Percentiles rank a stretch among this genome's conserved stretches.
Conservation (phyloP, 345 rosid species). For the Rhizophora apiculata region DNA sequence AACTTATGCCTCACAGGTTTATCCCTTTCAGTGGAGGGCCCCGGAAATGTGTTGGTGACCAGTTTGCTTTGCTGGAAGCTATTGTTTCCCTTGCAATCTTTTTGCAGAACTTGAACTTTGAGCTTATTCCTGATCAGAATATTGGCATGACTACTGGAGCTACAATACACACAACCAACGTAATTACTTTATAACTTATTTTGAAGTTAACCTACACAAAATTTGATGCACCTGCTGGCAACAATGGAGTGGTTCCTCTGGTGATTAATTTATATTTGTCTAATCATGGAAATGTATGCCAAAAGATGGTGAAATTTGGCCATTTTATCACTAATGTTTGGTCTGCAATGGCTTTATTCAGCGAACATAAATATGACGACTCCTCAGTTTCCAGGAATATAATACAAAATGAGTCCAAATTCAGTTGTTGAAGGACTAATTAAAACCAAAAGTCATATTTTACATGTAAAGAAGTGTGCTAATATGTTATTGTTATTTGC, state of each 20-base stretch:
- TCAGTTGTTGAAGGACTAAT: neutral
- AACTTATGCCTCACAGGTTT: constrained; percentile 41
- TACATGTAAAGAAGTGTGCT: neutral
- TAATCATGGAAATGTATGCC: neutral
- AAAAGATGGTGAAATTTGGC: neutral
- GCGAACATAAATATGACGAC: no score
- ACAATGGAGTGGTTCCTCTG: neutral
- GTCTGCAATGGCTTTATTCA: neutral
- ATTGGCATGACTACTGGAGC: constrained; percentile 96
- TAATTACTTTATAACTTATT: constrained; percentile 24
- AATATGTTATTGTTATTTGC: constrained; percentile 26
- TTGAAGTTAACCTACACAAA: neutral
- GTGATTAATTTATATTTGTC: neutral
- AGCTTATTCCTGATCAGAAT: constrained; percentile 80
- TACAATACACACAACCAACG: constrained; percentile 85
- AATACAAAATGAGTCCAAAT: neutral
- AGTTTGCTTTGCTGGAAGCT: constrained; percentile 88
- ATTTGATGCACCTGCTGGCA: neutral
- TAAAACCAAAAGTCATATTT: no score
- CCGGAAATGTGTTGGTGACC: constrained; percentile 93
- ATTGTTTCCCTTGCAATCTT: constrained; percentile 74
- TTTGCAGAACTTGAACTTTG: constrained; percentile 68
- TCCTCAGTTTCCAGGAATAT: neutral
- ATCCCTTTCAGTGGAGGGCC: constrained; percentile 98
- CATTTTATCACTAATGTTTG: neutral